phyloP scores from a whole-genome alignment of 768 basidiomycete genomes.

The Strobilomyces dryophilus region DNA sequence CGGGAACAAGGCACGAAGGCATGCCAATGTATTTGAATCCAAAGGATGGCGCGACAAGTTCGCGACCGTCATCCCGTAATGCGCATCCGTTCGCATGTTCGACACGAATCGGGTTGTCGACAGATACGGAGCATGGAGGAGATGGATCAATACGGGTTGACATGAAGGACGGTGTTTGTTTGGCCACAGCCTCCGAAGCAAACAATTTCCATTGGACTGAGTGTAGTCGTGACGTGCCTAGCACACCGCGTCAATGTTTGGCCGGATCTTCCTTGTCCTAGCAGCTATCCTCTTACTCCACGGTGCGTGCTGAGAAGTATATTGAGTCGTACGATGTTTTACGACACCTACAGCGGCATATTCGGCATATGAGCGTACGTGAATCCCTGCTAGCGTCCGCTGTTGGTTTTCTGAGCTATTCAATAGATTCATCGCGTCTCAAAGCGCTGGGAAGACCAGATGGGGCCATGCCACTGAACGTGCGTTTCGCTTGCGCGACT shows the following conservation, averaged over 20 bases:
- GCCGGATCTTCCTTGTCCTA: slow-evolving; percentile 42
- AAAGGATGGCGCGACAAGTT: not conserved
- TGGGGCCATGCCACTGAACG: slow-evolving; percentile 60
- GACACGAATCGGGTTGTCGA: not conserved
- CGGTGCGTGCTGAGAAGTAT: slow-evolving; percentile 33
- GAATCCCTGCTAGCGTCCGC: slow-evolving; percentile 16
- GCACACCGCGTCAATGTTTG: slow-evolving; percentile 36
- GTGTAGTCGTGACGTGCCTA: too few relatives aligned
- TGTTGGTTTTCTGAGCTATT: not conserved
- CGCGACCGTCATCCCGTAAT: not conserved
- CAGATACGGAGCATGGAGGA: not conserved
- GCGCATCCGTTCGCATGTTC: not conserved
- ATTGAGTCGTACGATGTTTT: not conserved
- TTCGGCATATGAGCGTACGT: slow-evolving; percentile 76
- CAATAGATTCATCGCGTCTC: slow-evolving; percentile 65
- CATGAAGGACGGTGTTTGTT: not conserved
- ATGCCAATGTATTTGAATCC: not conserved
- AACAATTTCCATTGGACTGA: not conserved
- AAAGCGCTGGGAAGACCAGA: slow-evolving; percentile 75
- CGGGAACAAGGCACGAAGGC: not conserved
- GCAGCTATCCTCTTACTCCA: slow-evolving; percentile 51
- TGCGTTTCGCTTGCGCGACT: slow-evolving; percentile 28
- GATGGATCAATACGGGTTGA: not conserved
- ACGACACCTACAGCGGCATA: slow-evolving; percentile 53
- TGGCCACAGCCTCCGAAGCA: not conserved